Evolutionary conservation across 2,329 filamentous ascomycete species (phyloP).

Genomic region (Calcarisporium arbuscula): DNA sequence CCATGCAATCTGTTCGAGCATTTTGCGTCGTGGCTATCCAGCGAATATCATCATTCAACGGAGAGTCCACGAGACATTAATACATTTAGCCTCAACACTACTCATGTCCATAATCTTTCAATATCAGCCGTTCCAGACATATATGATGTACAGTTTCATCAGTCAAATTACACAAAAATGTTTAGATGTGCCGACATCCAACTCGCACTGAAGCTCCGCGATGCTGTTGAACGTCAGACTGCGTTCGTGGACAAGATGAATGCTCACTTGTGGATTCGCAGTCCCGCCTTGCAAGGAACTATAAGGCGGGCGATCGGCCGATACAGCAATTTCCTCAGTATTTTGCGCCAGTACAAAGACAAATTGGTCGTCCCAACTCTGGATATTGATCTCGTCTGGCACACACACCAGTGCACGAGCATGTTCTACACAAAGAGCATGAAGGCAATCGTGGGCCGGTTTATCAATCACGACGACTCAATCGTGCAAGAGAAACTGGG

Average conservation of each 20-base stretch:
- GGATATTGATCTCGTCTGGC: conserved; percentile 37
- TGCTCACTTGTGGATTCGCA: conserved; percentile 29
- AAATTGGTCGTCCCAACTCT: conserved; percentile 31
- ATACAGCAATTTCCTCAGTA: conserved; percentile 30
- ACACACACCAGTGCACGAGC: conserved; percentile 33
- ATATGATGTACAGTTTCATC: neutral
- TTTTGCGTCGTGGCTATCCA: conserved; percentile 6
- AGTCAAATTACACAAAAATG: neutral
- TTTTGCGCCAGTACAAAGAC: conserved; percentile 22
- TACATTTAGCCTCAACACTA: neutral
- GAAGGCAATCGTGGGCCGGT: conserved; percentile 13
- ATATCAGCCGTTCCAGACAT: neutral
- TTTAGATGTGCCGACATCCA: conserved; percentile 1
- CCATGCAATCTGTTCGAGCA: conserved; percentile 6
- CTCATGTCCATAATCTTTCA: too few relatives aligned
- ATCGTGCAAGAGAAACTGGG: conserved; percentile 20
- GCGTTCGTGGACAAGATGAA: conserved; percentile 36
- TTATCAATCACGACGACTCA: conserved; percentile 34
- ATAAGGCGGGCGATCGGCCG: conserved; percentile 26
- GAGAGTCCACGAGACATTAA: too few relatives aligned
- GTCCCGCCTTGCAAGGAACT: conserved; percentile 26
- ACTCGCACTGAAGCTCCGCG: conserved; percentile 14
- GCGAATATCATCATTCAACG: too few relatives aligned
- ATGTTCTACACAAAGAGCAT: conserved; percentile 17
- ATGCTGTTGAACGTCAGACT: conserved; percentile 29